These are phyloP conservation scores for Citrus reticulata DNA, from an alignment of 345 rosid genomes.

Conservation along the genomic window DNA sequence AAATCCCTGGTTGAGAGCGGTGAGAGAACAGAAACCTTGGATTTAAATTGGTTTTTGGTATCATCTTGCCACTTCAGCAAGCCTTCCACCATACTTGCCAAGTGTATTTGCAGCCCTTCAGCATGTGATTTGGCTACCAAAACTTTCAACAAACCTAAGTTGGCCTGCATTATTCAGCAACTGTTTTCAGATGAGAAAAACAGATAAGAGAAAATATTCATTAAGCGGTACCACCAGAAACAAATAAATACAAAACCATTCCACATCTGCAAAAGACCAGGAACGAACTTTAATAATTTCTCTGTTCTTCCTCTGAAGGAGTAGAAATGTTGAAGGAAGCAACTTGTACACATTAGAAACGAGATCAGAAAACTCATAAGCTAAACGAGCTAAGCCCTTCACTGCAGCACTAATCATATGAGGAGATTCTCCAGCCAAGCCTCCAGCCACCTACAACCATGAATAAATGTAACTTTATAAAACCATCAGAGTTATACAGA, in stretches of 20 bases:
- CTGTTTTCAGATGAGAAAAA: conserved; percentile 12
- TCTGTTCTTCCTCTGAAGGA: conserved; percentile 77
- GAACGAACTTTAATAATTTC: conserved; percentile 77
- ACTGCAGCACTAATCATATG: conserved; percentile 97
- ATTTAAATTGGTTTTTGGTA: conserved; percentile 79
- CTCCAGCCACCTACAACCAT: conserved; percentile 77
- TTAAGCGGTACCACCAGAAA: neutral
- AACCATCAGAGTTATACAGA: neutral
- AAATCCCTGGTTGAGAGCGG: neutral
- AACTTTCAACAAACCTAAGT: conserved; percentile 83
- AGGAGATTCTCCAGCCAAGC: conserved; percentile 90
- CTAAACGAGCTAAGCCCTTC: conserved; percentile 90
- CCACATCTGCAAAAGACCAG: neutral
- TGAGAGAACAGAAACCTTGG: conserved; percentile 56
- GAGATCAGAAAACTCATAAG: conserved; percentile 93
- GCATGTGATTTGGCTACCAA: conserved; percentile 87
- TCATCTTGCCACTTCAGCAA: conserved; percentile 83
- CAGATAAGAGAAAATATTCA: neutral
- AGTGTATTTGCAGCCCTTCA: conserved; percentile 72
- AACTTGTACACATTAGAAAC: conserved; percentile 69
- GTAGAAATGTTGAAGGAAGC: conserved; percentile 88
- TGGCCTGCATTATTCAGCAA: conserved; percentile 63
- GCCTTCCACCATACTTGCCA: conserved; percentile 76
- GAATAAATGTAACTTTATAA: neutral
- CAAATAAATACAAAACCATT: neutral